Evolutionary conservation across 2,329 filamentous ascomycete species (phyloP).

Genomic region (Trichoderma harzianum): DNA sequence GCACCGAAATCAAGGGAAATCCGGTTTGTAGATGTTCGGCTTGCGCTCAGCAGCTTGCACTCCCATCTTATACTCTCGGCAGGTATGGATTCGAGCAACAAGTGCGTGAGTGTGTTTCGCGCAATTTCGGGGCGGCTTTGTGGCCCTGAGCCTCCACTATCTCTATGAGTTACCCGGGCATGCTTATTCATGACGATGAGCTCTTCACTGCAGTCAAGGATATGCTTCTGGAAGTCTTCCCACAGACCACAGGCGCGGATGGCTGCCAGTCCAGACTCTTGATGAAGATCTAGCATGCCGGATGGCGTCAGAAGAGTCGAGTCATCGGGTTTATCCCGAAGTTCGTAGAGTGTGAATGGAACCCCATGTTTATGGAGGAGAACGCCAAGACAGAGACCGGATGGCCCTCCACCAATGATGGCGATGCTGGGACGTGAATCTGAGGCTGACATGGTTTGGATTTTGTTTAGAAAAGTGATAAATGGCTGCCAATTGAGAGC

Average conservation of each 20-base stretch:
- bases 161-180: conserved; percentile 25
- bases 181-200: conserved; percentile 25
- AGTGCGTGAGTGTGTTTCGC: conserved; percentile 32
- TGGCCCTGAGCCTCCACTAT: conserved; percentile 23
- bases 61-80: conserved; percentile 38
- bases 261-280: conserved; percentile 42
- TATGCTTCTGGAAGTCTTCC: conserved; percentile 41
- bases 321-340: conserved; percentile 28
- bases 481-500: neutral
- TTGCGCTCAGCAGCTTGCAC: conserved; percentile 31
- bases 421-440: neutral
- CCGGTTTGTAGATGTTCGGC: neutral
- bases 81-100: conserved; percentile 33
- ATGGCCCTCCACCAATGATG: conserved; percentile 43
- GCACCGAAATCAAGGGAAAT: conserved; percentile 25
- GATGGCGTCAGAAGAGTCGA: conserved; percentile 28
- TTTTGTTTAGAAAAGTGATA: neutral
- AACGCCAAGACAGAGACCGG: conserved; percentile 45
- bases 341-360: conserved; percentile 36
- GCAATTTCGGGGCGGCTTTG: conserved; percentile 38
- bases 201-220: conserved; percentile 28
- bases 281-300: conserved; percentile 50
- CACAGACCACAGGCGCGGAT: conserved; percentile 43
- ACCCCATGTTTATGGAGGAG: conserved; percentile 41
- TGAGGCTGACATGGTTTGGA: neutral